phyloP scores from a whole-genome alignment of 495 filamentous ascomycete genomes.

The Lophium mytilinum region DNA sequence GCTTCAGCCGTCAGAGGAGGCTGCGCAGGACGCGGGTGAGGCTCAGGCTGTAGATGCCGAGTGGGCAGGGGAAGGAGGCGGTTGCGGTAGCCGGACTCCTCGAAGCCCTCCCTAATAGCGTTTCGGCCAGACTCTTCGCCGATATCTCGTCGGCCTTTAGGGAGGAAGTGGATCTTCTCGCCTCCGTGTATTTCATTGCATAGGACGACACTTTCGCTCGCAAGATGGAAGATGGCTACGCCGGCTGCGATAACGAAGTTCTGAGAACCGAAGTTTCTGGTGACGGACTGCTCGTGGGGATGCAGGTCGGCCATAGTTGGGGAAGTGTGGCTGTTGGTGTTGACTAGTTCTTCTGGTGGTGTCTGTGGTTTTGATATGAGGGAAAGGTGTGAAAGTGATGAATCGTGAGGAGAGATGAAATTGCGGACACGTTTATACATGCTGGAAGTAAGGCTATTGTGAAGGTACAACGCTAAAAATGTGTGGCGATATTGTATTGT shows the following conservation, averaged over 20 bases:
- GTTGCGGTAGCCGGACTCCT: slow-evolving; percentile 45
- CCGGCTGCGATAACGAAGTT: slow-evolving; percentile 22
- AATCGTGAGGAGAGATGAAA: too few species aligned
- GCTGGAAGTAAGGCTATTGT: too few species aligned
- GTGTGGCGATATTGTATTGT: too few species aligned
- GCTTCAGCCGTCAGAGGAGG: slow-evolving; percentile 34
- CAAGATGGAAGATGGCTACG: slow-evolving; percentile 44
- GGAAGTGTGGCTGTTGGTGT: too few species aligned
- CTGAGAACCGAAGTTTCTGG: slow-evolving; percentile 13
- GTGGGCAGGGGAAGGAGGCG: slow-evolving; percentile 40
- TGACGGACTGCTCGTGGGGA: not conserved
- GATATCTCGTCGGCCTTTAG: slow-evolving; percentile 41
- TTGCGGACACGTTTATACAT: too few species aligned
- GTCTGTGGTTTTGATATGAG: too few species aligned
- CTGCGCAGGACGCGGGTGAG: slow-evolving; percentile 16
- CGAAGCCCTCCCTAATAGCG: slow-evolving; percentile 42
- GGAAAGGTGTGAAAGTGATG: too few species aligned
- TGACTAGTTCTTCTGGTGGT: too few species aligned
- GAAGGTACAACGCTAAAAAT: too few species aligned
- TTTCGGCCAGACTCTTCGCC: slow-evolving; percentile 33
- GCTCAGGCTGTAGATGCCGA: slow-evolving; percentile 35
- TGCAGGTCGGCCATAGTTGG: too few species aligned
- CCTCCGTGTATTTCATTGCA: slow-evolving; percentile 33
- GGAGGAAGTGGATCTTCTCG: slow-evolving; percentile 40
- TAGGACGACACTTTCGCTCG: slow-evolving; percentile 36